Percentiles rank a stretch among this genome's conserved stretches.
These are phyloP conservation scores for Ramaria sp. DNA, from an alignment of 768 basidiomycete species.

Conservation along the genomic window DNA sequence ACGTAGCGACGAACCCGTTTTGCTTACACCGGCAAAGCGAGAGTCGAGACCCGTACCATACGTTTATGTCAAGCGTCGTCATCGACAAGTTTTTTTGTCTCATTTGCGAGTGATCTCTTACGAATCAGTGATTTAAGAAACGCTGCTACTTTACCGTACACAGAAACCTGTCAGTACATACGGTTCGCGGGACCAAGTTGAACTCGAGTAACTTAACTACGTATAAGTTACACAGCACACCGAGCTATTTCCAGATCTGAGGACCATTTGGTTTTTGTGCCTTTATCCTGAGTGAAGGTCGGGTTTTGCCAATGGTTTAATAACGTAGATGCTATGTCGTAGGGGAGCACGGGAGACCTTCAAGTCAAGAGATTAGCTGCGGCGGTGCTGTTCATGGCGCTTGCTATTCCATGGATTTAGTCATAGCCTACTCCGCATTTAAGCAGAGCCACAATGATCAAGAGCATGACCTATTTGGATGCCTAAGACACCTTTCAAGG, in stretches of 20 bases:
- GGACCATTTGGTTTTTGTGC: not conserved
- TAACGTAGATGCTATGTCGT: not conserved
- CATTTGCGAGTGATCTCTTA: not conserved
- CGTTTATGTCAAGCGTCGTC: not conserved
- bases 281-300: not conserved
- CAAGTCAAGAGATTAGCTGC: not conserved
- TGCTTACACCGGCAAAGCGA: not conserved
- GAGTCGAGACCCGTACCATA: not conserved
- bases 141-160: not conserved
- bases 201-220: constrained; percentile 27
- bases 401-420: constrained; percentile 1
- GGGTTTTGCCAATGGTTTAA: not conserved
- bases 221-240: constrained; percentile 29
- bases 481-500: constrained; percentile 18
- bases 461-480: constrained; percentile 6
- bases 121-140: not conserved
- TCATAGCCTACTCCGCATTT: constrained; percentile 9
- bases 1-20: not conserved
- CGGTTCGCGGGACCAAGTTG: constrained; percentile 14
- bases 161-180: not conserved
- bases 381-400: not conserved
- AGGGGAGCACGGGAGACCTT: not conserved
- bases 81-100: not conserved
- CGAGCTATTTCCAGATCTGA: constrained; percentile 4
- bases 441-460: constrained; percentile 12